Percentiles rank a stretch among this genome's conserved stretches.
Evolutionary conservation across 768 basidiomycete genomes (phyloP).

Genomic region (Leccinellum albellum): DNA sequence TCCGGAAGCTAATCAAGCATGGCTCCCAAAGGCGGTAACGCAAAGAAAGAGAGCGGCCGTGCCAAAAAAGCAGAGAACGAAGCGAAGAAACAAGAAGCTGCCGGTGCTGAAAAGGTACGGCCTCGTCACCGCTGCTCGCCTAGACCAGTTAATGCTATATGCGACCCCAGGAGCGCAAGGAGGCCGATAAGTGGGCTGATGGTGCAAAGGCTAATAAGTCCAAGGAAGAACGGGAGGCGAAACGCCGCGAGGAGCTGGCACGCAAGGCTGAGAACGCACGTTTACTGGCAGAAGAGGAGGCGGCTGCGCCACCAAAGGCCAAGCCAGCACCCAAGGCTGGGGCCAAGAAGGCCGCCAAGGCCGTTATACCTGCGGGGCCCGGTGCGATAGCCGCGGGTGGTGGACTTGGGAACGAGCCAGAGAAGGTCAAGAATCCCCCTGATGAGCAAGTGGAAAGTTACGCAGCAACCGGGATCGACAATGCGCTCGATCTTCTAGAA

Average conservation of each 20-base stretch:
- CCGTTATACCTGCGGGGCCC: constrained; percentile 68
- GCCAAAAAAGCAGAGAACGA: constrained; percentile 94
- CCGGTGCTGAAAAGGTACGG: constrained; percentile 56
- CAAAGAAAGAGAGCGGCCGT: constrained; percentile 88
- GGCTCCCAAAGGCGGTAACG: constrained; percentile 85
- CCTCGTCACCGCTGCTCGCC: background rate
- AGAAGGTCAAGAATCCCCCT: constrained; percentile 25
- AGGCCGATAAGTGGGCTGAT: constrained; percentile 65
- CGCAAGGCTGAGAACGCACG: constrained; percentile 85
- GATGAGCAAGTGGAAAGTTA: constrained; percentile 58
- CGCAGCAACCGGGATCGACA: constrained; percentile 84
- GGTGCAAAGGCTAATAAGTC: constrained; percentile 63
- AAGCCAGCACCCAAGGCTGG: constrained; percentile 65
- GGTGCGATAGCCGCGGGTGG: constrained; percentile 81
- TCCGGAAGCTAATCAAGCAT: constrained; percentile 36
- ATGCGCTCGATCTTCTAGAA: constrained; percentile 83
- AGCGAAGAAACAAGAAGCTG: constrained; percentile 67
- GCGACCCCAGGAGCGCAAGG: constrained; percentile 59
- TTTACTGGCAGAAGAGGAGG: constrained; percentile 86
- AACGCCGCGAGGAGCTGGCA: constrained; percentile 74
- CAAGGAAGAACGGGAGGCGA: constrained; percentile 75
- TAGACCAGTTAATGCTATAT: constrained; percentile 2
- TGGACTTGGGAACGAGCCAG: constrained; percentile 30
- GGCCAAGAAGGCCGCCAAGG: constrained; percentile 52
- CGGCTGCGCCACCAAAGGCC: constrained; percentile 49